phyloP scores from a whole-genome alignment of 2,329 filamentous ascomycete species.

The Triangularia verruculosa region DNA sequence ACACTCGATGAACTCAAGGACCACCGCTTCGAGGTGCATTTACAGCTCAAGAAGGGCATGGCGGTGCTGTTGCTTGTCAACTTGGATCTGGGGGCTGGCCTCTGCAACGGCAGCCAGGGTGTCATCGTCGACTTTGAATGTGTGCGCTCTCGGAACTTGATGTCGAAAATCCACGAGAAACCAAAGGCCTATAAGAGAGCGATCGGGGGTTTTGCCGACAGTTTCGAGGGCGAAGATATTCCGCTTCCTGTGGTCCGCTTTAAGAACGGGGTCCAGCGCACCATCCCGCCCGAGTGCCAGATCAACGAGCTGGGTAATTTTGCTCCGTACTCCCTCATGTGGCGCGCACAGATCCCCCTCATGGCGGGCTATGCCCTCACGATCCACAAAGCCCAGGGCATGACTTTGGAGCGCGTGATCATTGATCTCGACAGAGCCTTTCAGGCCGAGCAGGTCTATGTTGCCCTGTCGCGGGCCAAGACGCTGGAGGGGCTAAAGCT shows the following conservation, averaged over 20 bases:
- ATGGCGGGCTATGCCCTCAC: slow-evolving; percentile 60
- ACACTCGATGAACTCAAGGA: slow-evolving; percentile 26
- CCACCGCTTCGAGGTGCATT: slow-evolving; percentile 43
- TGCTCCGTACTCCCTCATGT: slow-evolving; percentile 45
- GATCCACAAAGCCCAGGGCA: slow-evolving; percentile 61
- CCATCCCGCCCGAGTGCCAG: slow-evolving; percentile 51
- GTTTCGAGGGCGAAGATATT: slow-evolving; percentile 24
- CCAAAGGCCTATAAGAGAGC: slow-evolving; percentile 13
- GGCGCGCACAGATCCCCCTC: slow-evolving; percentile 60
- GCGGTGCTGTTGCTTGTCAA: slow-evolving; percentile 53
- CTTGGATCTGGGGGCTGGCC: slow-evolving; percentile 38
- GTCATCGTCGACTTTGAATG: slow-evolving; percentile 44
- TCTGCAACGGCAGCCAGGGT: slow-evolving; percentile 49
- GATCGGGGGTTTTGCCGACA: slow-evolving; percentile 38
- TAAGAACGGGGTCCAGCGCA: slow-evolving; percentile 42
- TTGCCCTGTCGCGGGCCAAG: slow-evolving; percentile 57
- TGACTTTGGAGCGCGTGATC: slow-evolving; percentile 57
- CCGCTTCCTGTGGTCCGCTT: slow-evolving; percentile 49
- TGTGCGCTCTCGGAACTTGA: slow-evolving; percentile 33
- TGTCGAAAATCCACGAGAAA: slow-evolving; percentile 16
- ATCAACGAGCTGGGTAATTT: slow-evolving; percentile 45
- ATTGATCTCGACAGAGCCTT: slow-evolving; percentile 53
- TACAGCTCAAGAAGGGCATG: slow-evolving; percentile 50
- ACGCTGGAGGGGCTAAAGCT: slow-evolving; percentile 48
- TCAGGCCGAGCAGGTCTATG: slow-evolving; percentile 59